Base-by-base conservation (phyloP, 768 basidiomycete species). In the Aureoboletus auriporus region DNA sequence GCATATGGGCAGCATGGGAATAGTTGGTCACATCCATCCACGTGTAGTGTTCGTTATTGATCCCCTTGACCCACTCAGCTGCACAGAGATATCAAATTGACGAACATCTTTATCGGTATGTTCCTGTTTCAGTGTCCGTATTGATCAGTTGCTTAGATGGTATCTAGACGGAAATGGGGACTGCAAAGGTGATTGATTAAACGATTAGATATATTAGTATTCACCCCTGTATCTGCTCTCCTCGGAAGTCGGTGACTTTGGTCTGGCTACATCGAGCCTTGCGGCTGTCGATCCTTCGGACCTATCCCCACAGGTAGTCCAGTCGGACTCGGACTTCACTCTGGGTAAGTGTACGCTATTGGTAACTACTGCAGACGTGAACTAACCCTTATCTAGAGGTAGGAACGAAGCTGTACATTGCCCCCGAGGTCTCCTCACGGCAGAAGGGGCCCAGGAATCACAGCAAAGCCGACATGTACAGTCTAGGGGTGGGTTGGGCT, bases 391-490 rank as follows among this genome's bases (percentile, higher is more conserved):
- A 34, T 45, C 1, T 55, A 89, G 88, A 89, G 72, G 92, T 95
- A 12, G 93, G 93, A 46, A 97, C 93, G 1, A 80, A 82, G 46
- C 66, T 96, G 16, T 97, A 96, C 63, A 93, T 95, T 43, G 94
- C 94, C 0, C 94, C 94, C 0, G 93, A 96, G 63, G 87, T 95
- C 9, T 79, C 83, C 49, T 82, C 79, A 1, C 68, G 77, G 41
- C 78, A 71, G 56, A 76, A 73, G 39, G 71, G 80, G 0, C 82
- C 83, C n/a, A 75, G 82, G 42, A 86, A 90, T 60, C 89, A 91
- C 55, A 81, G 74, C 31, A 95, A 94, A 60, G 93, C 92, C 0
- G 94, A 97, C 59, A 85, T 97, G 78, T 97, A 94, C 63, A 93
- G 91, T 64, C 78, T 95, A 9, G 94, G 93, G 20, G 91, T 92